phyloP scores from a whole-genome alignment of 805 yeast genomes.

The Myxozyma neotropica region DNA sequence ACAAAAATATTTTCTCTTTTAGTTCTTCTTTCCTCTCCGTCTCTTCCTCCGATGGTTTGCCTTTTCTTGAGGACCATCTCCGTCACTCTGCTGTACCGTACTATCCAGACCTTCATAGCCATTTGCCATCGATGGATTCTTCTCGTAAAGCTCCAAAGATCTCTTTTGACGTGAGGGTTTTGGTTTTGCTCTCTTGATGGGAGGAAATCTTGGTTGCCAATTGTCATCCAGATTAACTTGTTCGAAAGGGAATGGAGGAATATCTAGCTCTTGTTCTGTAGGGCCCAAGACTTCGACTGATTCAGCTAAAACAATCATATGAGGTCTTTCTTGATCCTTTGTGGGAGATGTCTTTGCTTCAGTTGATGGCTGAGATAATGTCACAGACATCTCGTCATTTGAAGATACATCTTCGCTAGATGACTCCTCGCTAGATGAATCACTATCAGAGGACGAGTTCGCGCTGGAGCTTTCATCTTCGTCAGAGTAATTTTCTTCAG shows the following conservation, averaged over 20 bases:
- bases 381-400: too few species aligned
- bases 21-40: too few species aligned
- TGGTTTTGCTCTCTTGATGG: background rate
- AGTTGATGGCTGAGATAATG: background rate
- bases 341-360: background rate
- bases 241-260: constrained; percentile 31
- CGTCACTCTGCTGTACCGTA: background rate
- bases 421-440: too few species aligned
- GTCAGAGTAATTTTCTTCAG: background rate
- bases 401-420: too few species aligned
- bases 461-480: background rate
- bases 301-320: constrained; percentile 13
- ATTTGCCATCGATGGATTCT: background rate
- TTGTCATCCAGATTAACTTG: constrained; percentile 19
- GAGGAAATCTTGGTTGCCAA: constrained; percentile 10
- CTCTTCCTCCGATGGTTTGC: too few species aligned
- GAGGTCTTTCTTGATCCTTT: background rate
- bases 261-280: background rate
- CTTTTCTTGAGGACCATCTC: too few species aligned
- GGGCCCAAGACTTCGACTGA: constrained; percentile 24
- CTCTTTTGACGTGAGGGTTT: background rate
- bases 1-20: too few species aligned
- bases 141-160: background rate
- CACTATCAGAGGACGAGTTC: background rate
- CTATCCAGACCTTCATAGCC: background rate